phyloP scores from a whole-genome alignment of 306 rosid species.

The Lagenaria siceraria region DNA sequence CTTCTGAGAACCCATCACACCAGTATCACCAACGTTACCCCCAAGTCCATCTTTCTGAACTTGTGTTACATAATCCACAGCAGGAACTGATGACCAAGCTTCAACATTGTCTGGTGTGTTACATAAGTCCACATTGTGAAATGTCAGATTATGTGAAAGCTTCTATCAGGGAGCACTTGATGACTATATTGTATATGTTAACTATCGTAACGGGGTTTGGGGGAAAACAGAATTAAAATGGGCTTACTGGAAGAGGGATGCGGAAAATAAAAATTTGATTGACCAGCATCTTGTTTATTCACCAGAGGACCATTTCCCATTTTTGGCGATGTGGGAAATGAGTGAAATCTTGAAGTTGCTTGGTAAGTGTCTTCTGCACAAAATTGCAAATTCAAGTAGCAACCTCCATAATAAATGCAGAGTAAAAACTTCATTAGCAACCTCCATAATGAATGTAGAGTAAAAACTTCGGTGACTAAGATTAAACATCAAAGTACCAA shows the following conservation, averaged over 20 bases:
- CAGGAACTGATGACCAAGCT: conserved; percentile 40
- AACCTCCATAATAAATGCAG: not conserved
- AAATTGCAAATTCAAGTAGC: conserved; percentile 9
- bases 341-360: conserved; percentile 28
- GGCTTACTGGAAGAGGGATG: conserved; percentile 23
- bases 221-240: not conserved
- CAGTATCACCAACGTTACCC: conserved; percentile 21
- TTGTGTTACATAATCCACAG: conserved; percentile 30
- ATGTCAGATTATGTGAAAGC: conserved; percentile 14
- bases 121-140: not conserved
- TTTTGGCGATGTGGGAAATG: conserved; percentile 22
- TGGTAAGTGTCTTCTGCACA: conserved; percentile 38
- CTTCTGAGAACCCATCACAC: conserved; percentile 27
- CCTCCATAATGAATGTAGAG: not conserved
- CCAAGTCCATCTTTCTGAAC: conserved; percentile 26
- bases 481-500: not conserved
- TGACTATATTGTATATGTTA: not conserved
- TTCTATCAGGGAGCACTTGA: not conserved
- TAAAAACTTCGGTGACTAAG: not conserved
- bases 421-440: not conserved
- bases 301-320: conserved; percentile 22
- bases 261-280: conserved; percentile 23
- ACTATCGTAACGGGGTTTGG: not conserved
- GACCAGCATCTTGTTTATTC: conserved; percentile 20
- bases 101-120: conserved; percentile 23